Evolutionary conservation across 2,329 filamentous ascomycete species (phyloP).

Genomic region (Chrysosphaeria jannelii): DNA sequence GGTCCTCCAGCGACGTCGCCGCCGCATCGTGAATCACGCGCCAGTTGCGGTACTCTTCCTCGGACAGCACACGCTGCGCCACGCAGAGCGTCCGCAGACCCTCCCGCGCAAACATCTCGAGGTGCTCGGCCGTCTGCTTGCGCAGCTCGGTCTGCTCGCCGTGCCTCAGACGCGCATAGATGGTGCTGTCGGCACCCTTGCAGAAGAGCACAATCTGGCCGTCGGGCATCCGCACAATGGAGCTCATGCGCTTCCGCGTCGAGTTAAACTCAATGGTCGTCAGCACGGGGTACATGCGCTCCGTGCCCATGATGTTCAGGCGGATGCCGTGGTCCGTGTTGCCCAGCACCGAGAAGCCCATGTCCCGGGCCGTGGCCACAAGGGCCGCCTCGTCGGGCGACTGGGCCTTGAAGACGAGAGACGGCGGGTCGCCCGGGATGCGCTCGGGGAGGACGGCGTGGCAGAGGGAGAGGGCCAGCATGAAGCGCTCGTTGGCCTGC

Average conservation of each 20-base stretch:
- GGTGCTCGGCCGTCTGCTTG: conserved; percentile 60
- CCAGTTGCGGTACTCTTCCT: conserved; percentile 65
- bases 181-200: conserved; percentile 92
- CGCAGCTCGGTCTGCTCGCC: conserved; percentile 70
- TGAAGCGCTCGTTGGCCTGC: conserved; percentile 58
- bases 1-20: conserved; percentile 51
- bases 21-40: conserved; percentile 67
- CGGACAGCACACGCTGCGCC: conserved; percentile 48
- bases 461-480: conserved; percentile 83
- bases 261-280: conserved; percentile 97
- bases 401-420: conserved; percentile 85
- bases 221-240: conserved; percentile 83
- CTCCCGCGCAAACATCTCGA: conserved; percentile 91
- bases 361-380: conserved; percentile 78
- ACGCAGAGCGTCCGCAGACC: conserved; percentile 86
- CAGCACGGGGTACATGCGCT: conserved; percentile 59
- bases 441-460: conserved; percentile 87
- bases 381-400: conserved; percentile 89
- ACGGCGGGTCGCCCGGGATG: conserved; percentile 65
- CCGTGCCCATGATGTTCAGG: conserved; percentile 63
- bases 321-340: conserved; percentile 52
- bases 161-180: conserved; percentile 66
- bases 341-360: conserved; percentile 78
- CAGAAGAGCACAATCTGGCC: conserved; percentile 74
- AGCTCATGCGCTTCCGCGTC: conserved; percentile 87